Base-by-base conservation (phyloP, 2,329 filamentous ascomycete species). In the Xylaria polymorpha region DNA sequence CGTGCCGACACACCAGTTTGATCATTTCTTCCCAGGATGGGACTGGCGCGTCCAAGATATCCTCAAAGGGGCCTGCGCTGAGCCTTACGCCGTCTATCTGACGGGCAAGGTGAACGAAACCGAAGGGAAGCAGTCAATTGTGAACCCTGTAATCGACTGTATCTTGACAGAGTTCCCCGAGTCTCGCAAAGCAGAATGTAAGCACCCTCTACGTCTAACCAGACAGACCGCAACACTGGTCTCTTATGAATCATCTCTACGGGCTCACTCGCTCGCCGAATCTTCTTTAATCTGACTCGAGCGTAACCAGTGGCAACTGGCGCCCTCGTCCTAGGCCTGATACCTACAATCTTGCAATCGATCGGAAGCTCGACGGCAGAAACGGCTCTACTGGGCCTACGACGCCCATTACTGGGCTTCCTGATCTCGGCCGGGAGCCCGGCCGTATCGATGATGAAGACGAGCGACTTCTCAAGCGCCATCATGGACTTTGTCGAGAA, bases 101-200 rank as follows among this genome's bases (percentile, higher is more conserved):
- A 69, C 68, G 0, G 72, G 70, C 37, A 58, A 72, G 1, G 29
- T 71, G 22, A 61, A 66, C 59, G 14, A 44, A 3, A 59, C 58
- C 2, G 32, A 56, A 8, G 57, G 61, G n/a, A 55, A 51, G 9
- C 63, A 70, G 39, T 63, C 63, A 1, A 58, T 68, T 22, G 67
- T 74, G 8, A 74, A 68, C 29, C 71, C 72, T 4, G 61, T 74
- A 6, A 68, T 74, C n/a, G 61, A 73, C 29, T 75, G 74, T 59
- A 41, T 75, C 44, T 58, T 75, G 6, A 48, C 57, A 6, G 41
- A 37, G 1, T 72, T 74, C 10, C 70, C 70, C 41, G 73, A 75
- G 64, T 71, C 48, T 48, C 69, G 70, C 20, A 73, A 75, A 29
- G 67, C 72, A 37, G 74, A 75, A 65, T 63, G 70, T 71, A 70